Percentiles rank a stretch among this genome's conserved stretches.
Conservation (phyloP, 2,329 filamentous ascomycete species). For the Raffaelea ambrosiae region DNA sequence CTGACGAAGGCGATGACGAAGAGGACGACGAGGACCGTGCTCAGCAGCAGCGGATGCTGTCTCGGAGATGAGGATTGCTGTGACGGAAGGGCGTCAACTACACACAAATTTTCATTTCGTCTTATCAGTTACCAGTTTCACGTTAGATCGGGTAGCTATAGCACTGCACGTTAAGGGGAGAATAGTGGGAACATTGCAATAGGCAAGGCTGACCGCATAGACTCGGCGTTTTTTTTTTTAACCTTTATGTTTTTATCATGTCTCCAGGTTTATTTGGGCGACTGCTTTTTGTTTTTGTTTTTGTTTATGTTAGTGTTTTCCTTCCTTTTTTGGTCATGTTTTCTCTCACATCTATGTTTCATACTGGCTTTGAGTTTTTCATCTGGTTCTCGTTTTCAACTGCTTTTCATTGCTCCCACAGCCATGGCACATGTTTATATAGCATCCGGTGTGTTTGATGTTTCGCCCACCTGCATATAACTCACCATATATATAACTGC, state of each 20-base stretch:
- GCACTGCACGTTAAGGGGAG: too few relatives aligned
- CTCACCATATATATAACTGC: too few relatives aligned
- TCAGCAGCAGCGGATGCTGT: not conserved
- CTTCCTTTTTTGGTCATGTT: not conserved
- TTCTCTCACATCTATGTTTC: too few relatives aligned
- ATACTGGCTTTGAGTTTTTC: too few relatives aligned
- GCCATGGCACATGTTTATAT: too few relatives aligned
- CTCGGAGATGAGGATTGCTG: not conserved
- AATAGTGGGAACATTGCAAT: not conserved
- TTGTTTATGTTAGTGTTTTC: not conserved
- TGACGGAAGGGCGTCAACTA: too few relatives aligned
- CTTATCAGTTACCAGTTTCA: not conserved
- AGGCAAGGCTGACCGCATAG: not conserved
- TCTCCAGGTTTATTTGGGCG: not conserved
- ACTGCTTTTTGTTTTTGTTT: not conserved
- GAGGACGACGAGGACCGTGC: not conserved
- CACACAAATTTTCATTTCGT: too few relatives aligned
- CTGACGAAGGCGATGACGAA: conserved; percentile 17
- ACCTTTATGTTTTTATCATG: not conserved
- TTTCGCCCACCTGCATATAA: too few relatives aligned
- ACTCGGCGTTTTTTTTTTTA: not conserved
- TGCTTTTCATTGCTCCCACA: too few relatives aligned
- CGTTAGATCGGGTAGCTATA: not conserved
- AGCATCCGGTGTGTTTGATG: too few relatives aligned
- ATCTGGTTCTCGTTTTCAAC: too few relatives aligned